These are phyloP conservation scores for Ophiostoma piceae DNA, from an alignment of 2,329 filamentous ascomycete genomes.

Conservation along the genomic window DNA sequence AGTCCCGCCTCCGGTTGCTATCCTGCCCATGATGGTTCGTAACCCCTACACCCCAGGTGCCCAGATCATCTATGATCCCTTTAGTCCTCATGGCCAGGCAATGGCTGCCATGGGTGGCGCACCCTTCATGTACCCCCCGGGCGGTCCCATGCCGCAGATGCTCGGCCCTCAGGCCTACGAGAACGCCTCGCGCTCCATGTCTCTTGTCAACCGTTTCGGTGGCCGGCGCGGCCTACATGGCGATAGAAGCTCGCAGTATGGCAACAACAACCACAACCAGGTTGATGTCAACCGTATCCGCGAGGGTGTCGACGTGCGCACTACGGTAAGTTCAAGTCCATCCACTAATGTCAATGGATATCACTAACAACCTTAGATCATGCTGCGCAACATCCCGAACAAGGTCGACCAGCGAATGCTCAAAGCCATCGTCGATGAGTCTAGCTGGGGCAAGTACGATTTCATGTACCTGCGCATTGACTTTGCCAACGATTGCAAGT, in stretches of 20 bases:
- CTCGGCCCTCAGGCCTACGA: slow-evolving; percentile 33
- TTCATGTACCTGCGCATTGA: slow-evolving; percentile 94
- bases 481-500: slow-evolving; percentile 80
- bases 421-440: slow-evolving; percentile 73
- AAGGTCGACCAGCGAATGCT: slow-evolving; percentile 73
- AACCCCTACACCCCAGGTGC: slow-evolving; percentile 32
- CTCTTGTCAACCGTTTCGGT: slow-evolving; percentile 33
- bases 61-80: slow-evolving; percentile 36
- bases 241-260: slow-evolving; percentile 28
- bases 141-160: slow-evolving; percentile 8
- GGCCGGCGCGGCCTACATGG: slow-evolving; percentile 42
- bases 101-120: slow-evolving; percentile 29
- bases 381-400: slow-evolving; percentile 93
- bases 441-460: slow-evolving; percentile 77
- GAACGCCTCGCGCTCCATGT: slow-evolving; percentile 32
- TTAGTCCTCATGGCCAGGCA: slow-evolving; percentile 32
- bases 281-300: slow-evolving; percentile 58
- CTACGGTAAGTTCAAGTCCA: slow-evolving; percentile 52
- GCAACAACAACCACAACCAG: slow-evolving; percentile 53
- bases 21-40: slow-evolving; percentile 38
- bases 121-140: slow-evolving; percentile 23
- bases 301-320: slow-evolving; percentile 66
- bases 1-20: slow-evolving; percentile 34
- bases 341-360: not conserved
- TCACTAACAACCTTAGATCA: slow-evolving; percentile 54